Evolutionary conservation across 139 green algal genomes (phyloP).

Genomic region (Picochlorum sp.): DNA sequence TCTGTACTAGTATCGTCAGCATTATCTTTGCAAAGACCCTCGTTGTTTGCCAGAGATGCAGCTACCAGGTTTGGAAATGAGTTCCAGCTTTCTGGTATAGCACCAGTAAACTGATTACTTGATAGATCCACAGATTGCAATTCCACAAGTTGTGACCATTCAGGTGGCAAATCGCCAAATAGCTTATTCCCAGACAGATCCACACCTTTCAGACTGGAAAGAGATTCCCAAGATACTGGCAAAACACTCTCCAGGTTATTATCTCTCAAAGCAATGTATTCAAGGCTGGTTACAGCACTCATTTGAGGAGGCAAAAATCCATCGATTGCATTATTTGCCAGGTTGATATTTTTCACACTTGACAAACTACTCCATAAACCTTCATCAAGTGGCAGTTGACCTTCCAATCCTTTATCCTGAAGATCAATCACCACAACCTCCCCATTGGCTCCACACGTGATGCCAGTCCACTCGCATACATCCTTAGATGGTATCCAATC

Average conservation of each 20-base stretch:
- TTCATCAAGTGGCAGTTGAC: conserved; percentile 20
- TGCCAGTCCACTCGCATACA: conserved; percentile 1
- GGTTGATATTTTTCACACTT: conserved; percentile 12
- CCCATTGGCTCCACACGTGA: background rate
- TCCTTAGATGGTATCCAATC: background rate
- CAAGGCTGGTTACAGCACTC: conserved; percentile 1
- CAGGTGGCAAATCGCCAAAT: conserved; percentile 5
- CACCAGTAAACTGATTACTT: conserved; percentile 10
- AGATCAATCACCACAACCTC: background rate
- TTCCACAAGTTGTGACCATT: conserved; percentile 14
- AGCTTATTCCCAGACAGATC: conserved; percentile 20
- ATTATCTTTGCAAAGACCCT: conserved; percentile 5
- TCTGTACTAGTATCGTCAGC: background rate
- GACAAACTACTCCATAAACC: conserved; percentile 11
- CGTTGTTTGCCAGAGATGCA: conserved; percentile 17
- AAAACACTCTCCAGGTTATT: conserved; percentile 17
- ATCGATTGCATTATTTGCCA: conserved; percentile 9
- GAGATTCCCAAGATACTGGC: conserved; percentile 6
- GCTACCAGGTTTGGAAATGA: conserved; percentile 5
- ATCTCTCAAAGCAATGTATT: conserved; percentile 13
- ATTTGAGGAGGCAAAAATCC: conserved; percentile 25
- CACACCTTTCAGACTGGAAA: conserved; percentile 15
- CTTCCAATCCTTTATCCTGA: conserved; percentile 1
- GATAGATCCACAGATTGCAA: conserved; percentile 17
- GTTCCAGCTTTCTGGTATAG: conserved; percentile 13